Evolutionary conservation across 805 yeast species (phyloP), one percentile per base, ranked within the genome.

Genomic region (Teunomyces kruisii): DNA sequence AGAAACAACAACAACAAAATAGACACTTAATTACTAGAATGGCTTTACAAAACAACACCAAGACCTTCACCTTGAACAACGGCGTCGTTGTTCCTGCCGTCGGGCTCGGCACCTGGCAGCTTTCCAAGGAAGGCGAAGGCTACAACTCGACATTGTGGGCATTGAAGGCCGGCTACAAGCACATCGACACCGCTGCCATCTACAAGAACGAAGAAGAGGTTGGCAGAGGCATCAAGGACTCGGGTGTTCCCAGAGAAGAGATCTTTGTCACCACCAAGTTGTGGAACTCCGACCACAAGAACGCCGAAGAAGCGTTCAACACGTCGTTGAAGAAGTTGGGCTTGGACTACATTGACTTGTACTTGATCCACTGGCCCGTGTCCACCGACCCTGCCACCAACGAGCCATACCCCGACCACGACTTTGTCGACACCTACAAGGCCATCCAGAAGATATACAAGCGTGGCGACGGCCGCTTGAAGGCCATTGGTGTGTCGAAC

Each of bases 351-450:
- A 84, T 88, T 43, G 96, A 88, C 60, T 68, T 88, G 47, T 82
- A 83, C 60, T 74, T 88, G 58, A 76, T 88, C 61, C 96, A 88
- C 66, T 88, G 95, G 95, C 96, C 96, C 5, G 77, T 78, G 33
- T 70, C 84, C 9, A 62, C 78, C 47, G 76, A 73, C 43, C 64
- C 72, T n/a, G 59, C 67, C 53, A 68, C 68, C 14, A 61, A 61
- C 12, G 43, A 46, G 32, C 10, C 40, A 6, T 50, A 64, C 72
- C 36, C 72, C 67, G 55, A 68, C 47, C 59, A 70, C 64, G 56
- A 62, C 47, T 80, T 72, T 57, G 54, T 78, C 50, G 74, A 83
- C 56, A 81, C 88, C 15, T 86, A 81, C 81, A 80, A 76, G 54
- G 67, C 64, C 29, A 64, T 88, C 79, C 88, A 86, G 67, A 68